A percentile compares a stretch with the other conserved stretches of the same genome.
Conservation (phyloP, 2,329 filamentous ascomycete species). For the Fusarium miscanthi region DNA sequence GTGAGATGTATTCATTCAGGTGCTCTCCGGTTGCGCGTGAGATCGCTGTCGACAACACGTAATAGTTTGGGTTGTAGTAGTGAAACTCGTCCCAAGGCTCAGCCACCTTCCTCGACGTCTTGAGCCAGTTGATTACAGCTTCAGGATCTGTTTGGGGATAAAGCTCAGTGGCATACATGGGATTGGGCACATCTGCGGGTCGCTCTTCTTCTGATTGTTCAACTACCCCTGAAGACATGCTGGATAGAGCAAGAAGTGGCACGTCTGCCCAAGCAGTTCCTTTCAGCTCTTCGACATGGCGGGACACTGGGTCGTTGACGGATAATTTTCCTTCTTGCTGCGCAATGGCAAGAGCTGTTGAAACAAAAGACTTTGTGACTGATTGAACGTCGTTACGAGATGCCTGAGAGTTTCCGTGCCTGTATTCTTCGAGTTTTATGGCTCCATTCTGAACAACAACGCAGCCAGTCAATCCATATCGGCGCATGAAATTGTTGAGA, state of each 20-base stretch:
- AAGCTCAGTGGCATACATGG: conserved; percentile 35
- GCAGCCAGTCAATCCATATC: conserved; percentile 28
- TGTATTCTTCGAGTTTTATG: conserved; percentile 26
- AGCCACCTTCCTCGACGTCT: conserved; percentile 26
- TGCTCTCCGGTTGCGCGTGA: conserved; percentile 21
- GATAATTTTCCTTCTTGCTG: conserved; percentile 27
- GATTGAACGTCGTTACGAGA: conserved; percentile 32
- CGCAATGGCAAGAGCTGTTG: conserved; percentile 24
- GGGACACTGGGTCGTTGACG: conserved; percentile 22
- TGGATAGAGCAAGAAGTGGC: conserved; percentile 22
- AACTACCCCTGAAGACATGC: conserved; percentile 33
- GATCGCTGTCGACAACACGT: conserved; percentile 25
- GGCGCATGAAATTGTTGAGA: conserved; percentile 17
- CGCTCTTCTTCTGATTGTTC: conserved; percentile 27
- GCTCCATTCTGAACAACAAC: conserved; percentile 15
- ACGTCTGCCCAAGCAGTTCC: conserved; percentile 30
- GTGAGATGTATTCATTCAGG: conserved; percentile 27
- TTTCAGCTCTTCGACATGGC: conserved; percentile 22
- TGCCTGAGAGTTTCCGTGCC: conserved; percentile 26
- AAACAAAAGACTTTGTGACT: conserved; percentile 28
- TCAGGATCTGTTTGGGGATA: conserved; percentile 24
- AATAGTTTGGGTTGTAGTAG: conserved; percentile 38
- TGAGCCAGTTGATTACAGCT: conserved; percentile 26
- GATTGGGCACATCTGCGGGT: conserved; percentile 22
- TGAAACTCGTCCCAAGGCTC: conserved; percentile 39